These are phyloP conservation scores for Phytopythium helicoides DNA, from an alignment of 352 stramenopile genomes.

Conservation along the genomic window DNA sequence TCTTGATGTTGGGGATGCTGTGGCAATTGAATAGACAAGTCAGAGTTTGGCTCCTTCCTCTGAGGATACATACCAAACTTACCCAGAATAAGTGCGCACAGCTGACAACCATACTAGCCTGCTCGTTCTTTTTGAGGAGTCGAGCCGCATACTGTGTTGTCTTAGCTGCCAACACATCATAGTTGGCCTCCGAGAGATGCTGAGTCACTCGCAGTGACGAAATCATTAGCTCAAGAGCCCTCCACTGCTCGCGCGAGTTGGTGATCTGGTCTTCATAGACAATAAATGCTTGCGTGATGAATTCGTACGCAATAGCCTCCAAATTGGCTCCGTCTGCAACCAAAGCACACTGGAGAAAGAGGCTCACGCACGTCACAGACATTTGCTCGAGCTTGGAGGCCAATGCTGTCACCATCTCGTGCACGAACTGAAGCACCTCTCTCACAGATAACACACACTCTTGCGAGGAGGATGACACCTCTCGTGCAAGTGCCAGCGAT, in stretches of 20 bases:
- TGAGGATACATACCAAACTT: slow-evolving; percentile 9
- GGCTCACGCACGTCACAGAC: slow-evolving; percentile 80
- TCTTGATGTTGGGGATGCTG: slow-evolving; percentile 86
- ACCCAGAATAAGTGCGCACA: slow-evolving; percentile 97
- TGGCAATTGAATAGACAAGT: slow-evolving; percentile 8
- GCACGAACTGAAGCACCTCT: slow-evolving; percentile 97
- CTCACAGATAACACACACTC: slow-evolving; percentile 61
- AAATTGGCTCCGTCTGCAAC: slow-evolving; percentile 83
- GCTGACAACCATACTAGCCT: slow-evolving; percentile 93
- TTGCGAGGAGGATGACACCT: slow-evolving; percentile 15
- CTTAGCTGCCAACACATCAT: slow-evolving; percentile 96
- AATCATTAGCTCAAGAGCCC: slow-evolving; percentile 90
- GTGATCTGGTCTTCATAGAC: slow-evolving; percentile 97
- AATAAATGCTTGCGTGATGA: slow-evolving; percentile 94
- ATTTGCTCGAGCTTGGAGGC: slow-evolving; percentile 76
- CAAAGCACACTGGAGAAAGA: slow-evolving; percentile 94
- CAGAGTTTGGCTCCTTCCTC: too few relatives aligned
- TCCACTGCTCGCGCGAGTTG: slow-evolving; percentile 89
- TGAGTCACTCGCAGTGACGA: slow-evolving; percentile 77
- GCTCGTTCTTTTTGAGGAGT: slow-evolving; percentile 96
- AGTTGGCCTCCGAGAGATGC: slow-evolving; percentile 87
- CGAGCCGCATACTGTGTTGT: slow-evolving; percentile 95
- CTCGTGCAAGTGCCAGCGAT: slow-evolving; percentile 79
- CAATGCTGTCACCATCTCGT: slow-evolving; percentile 95
- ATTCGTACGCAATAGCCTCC: slow-evolving; percentile 95